Base-by-base conservation (phyloP, 2,329 filamentous ascomycete genomes). In the Aspergillus proliferans region DNA sequence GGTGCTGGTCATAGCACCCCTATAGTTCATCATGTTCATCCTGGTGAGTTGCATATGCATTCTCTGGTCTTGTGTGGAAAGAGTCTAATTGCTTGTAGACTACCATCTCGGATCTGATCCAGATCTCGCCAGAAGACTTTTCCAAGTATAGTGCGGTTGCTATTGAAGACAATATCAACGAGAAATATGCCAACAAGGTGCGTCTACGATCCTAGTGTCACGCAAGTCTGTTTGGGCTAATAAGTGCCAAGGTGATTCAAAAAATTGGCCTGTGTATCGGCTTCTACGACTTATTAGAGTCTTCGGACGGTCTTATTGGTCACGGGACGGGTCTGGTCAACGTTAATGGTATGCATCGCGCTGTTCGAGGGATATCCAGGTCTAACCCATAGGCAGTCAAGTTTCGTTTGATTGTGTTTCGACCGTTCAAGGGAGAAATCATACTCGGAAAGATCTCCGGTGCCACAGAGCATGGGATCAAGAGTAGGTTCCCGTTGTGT, bases 111-210 rank as follows among this genome's bases (percentile, higher is more conserved):
- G 93, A 98, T 75, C 79, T 98, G 59, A 89, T 98, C 58, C 88
- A 95, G 71, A 94, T 98, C 72, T 80, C 82, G 28, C 93, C 93
- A 1, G 82, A 88, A 62, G 88, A 96, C 66, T 95, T 97, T 65
- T 80, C 84, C 52, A 93, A 93, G 70, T 70, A 72, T 56, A 94
- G 88, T 63, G 80, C 83, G 28, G 81, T 90, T 54, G 89, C 90
- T 1, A 88, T 98, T 55, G 90, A 96, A 71, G 91, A 98, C 73
- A 93, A 93, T 62, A 93, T 98, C 73, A 97, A 98, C 68, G 80
- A 84, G 55, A 98, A 98, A 72, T 98, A 96, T 70, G 84, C 92
- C 51, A 96, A 98, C 73, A 93, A 92, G 71, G 86, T 88, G 46
- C 26, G 26, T 30, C 26, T 40, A 22, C 36, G 57, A 45, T 36